phyloP scores from a whole-genome alignment of 164 flowering plant species.

The Magnolia changhungtana region DNA sequence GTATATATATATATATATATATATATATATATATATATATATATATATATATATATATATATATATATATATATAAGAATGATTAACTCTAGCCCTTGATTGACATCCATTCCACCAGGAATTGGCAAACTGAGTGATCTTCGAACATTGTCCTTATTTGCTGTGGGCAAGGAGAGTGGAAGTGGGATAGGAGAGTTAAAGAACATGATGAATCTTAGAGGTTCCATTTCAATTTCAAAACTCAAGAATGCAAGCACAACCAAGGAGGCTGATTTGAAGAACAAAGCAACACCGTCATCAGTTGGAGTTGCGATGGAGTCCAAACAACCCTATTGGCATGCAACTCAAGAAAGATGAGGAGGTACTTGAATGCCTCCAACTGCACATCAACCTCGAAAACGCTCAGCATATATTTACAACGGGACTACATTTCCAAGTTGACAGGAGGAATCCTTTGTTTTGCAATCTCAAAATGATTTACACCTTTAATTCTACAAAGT shows the following conservation, averaged over 20 bases:
- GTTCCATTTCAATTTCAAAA: background rate
- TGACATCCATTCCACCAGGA: background rate
- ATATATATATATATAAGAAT: background rate
- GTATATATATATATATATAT: background rate
- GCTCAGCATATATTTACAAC: background rate
- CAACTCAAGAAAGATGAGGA: background rate
- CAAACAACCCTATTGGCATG: no score
- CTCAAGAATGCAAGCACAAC: background rate
- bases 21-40: background rate
- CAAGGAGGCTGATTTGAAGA: background rate
- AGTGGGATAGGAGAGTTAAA: background rate
- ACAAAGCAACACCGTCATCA: background rate
- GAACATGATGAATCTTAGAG: constrained; percentile 3
- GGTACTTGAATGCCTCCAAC: constrained; percentile 2
- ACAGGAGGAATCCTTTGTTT: background rate
- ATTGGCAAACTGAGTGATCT: background rate
- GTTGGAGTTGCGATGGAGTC: background rate
- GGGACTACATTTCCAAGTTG: constrained; percentile 7
- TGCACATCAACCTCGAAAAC: constrained; percentile 1
- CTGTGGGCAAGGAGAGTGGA: background rate
- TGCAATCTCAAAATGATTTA: background rate
- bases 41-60: background rate
- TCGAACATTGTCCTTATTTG: background rate
- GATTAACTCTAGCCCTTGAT: background rate
- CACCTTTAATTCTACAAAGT: background rate